Evolutionary conservation across 257 asterid species (phyloP).

Genomic region (Solanum virginianum): DNA sequence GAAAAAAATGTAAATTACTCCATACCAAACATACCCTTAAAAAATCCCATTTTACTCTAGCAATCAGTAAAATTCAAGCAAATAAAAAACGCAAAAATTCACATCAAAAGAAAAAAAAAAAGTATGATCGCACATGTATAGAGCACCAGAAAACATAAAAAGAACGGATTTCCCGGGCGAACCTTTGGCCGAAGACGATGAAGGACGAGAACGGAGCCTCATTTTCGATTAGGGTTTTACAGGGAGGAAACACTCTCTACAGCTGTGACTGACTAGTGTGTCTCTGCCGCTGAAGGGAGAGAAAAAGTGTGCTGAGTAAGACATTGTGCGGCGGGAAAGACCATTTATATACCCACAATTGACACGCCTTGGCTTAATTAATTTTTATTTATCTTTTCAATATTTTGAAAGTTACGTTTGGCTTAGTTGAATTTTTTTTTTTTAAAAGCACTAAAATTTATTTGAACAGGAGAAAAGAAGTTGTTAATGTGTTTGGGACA

Average conservation of each 20-base stretch:
- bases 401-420: too few relatives aligned
- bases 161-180: not conserved
- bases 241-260: not conserved
- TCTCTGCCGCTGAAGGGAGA: not conserved
- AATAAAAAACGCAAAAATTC: not conserved
- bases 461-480: too few relatives aligned
- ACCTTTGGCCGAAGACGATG: constrained; percentile 5
- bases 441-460: too few relatives aligned
- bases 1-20: not conserved
- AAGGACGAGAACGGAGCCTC: constrained; percentile 7
- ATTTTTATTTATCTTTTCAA: too few relatives aligned
- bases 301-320: not conserved
- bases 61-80: not conserved
- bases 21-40: not conserved
- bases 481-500: too few relatives aligned
- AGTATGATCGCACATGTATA: not conserved
- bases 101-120: not conserved
- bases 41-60: not conserved
- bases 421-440: too few relatives aligned
- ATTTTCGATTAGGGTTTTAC: not conserved
- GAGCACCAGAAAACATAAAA: not conserved
- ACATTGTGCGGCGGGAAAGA: not conserved
- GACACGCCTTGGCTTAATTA: not conserved
- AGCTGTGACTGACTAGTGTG: not conserved
- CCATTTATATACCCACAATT: not conserved